Evolutionary conservation across 108 stramenopile genomes (phyloP).

Genomic region (Epipyxis sp.): DNA sequence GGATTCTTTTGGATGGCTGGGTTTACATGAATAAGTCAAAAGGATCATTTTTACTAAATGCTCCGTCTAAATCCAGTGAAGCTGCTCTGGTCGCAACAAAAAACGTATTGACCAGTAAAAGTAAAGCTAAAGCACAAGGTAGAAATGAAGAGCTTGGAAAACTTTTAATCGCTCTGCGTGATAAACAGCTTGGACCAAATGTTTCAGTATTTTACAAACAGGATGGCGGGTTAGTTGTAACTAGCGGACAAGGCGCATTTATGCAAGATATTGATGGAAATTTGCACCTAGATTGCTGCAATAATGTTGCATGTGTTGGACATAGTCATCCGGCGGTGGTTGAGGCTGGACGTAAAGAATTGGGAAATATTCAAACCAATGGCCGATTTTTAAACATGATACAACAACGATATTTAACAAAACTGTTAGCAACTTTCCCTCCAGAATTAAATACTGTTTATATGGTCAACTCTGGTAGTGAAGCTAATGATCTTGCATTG

Average conservation of each 20-base stretch:
- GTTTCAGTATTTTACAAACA: constrained; percentile 39
- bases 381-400: constrained; percentile 34
- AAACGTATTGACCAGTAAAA: no score
- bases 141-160: background rate
- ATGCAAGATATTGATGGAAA: constrained; percentile 33
- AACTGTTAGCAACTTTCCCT: constrained; percentile 51
- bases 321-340: constrained; percentile 36
- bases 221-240: constrained; percentile 34
- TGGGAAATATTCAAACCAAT: constrained; percentile 36
- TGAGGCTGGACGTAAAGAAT: constrained; percentile 22
- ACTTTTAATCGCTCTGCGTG: background rate
- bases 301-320: constrained; percentile 35
- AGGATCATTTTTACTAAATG: constrained; percentile 12
- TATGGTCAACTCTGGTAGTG: constrained; percentile 88
- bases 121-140: no score
- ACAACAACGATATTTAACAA: constrained; percentile 32
- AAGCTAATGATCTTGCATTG: constrained; percentile 94
- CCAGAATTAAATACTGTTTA: constrained; percentile 65
- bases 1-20: no score
- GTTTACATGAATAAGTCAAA: no score
- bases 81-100: background rate
- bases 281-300: constrained; percentile 34
- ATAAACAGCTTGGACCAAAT: constrained; percentile 32
- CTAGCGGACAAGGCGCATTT: constrained; percentile 4
- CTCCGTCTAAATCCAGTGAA: background rate